phyloP scores from a whole-genome alignment of 352 stramenopile species.

The Pythium plurisporium region DNA sequence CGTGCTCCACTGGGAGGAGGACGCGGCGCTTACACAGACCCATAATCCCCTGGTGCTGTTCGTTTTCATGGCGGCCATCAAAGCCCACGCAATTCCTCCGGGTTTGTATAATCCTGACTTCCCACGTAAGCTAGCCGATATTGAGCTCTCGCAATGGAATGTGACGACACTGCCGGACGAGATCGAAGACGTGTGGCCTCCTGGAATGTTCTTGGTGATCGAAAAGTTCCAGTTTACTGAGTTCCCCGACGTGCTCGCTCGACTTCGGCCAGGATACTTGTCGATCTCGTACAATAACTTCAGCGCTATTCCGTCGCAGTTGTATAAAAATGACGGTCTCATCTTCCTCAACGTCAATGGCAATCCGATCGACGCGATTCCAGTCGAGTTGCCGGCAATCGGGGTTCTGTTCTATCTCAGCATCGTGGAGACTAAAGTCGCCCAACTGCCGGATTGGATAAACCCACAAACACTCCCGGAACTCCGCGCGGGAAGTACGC shows the following conservation, averaged over 20 bases:
- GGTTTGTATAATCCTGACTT: constrained; percentile 14
- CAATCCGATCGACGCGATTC: constrained; percentile 12
- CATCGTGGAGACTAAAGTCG: not conserved
- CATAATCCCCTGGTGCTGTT: constrained; percentile 10
- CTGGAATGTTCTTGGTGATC: constrained; percentile 13
- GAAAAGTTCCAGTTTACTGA: constrained; percentile 7
- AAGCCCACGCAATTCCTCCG: constrained; percentile 6
- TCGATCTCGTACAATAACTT: constrained; percentile 20
- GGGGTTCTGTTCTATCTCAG: too few relatives aligned
- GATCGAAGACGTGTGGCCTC: constrained; percentile 4
- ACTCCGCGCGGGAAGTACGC: not conserved
- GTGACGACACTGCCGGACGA: constrained; percentile 9
- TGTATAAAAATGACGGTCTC: constrained; percentile 11
- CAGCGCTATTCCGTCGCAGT: not conserved
- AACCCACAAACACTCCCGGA: not conserved
- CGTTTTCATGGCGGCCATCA: constrained; percentile 8
- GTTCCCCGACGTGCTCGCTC: not conserved
- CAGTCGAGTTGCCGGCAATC: too few relatives aligned
- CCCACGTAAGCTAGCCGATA: constrained; percentile 2
- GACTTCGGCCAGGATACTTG: constrained; percentile 2
- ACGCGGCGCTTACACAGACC: constrained; percentile 16
- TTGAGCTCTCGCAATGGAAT: constrained; percentile 13
- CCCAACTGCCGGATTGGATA: not conserved
- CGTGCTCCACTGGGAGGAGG: constrained; percentile 9
- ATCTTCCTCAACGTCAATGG: constrained; percentile 3